Conservation (phyloP, 2,329 filamentous ascomycete genomes). For the Penicillium vulpinum region DNA sequence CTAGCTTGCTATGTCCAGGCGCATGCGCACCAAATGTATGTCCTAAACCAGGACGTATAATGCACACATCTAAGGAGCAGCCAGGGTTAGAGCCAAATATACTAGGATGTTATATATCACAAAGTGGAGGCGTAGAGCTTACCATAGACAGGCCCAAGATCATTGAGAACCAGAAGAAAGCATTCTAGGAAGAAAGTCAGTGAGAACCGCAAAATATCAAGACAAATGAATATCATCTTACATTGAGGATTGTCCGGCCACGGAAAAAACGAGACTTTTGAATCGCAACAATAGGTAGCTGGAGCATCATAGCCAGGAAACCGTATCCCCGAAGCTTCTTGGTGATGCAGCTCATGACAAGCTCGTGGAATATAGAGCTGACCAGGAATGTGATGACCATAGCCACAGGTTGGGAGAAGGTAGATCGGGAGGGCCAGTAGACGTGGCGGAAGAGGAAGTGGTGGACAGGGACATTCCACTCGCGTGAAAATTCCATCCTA, state of each 20-base stretch:
- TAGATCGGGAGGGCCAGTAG: constrained; percentile 76
- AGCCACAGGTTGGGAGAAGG: constrained; percentile 73
- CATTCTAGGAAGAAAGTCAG: constrained; percentile 54
- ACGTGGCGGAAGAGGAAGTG: constrained; percentile 93
- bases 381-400: constrained; percentile 91
- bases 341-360: constrained; percentile 97
- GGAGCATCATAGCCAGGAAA: constrained; percentile 92
- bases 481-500: constrained; percentile 88
- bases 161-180: constrained; percentile 91
- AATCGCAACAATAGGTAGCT: constrained; percentile 90
- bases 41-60: constrained; percentile 55
- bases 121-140: constrained; percentile 34
- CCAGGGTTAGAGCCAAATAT: neutral
- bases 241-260: constrained; percentile 73
- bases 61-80: constrained; percentile 53
- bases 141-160: constrained; percentile 81
- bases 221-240: constrained; percentile 28
- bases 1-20: neutral
- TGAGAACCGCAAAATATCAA: neutral
- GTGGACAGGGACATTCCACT: constrained; percentile 98
- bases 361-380: constrained; percentile 83
- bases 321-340: constrained; percentile 95
- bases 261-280: constrained; percentile 78
- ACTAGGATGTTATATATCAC: neutral
- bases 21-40: neutral